phyloP scores from a whole-genome alignment of 345 rosid species.

The Gossypium anomalum region DNA sequence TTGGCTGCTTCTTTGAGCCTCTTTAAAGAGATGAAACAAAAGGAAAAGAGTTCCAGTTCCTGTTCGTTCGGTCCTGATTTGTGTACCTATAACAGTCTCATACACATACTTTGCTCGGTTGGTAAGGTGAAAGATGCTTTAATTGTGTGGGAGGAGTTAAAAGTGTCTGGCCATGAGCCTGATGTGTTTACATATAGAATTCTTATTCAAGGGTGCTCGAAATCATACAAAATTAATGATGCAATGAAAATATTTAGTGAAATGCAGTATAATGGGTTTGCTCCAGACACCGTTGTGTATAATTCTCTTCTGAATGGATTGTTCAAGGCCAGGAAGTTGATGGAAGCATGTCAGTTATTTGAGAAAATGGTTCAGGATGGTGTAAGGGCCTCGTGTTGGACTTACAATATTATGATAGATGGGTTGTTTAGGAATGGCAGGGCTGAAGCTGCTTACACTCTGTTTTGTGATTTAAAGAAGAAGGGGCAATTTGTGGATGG shows the following conservation, averaged over 20 bases:
- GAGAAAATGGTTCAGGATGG: conserved; percentile 89
- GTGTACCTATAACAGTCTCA: conserved; percentile 85
- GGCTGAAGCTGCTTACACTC: conserved; percentile 66
- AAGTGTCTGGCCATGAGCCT: conserved; percentile 79
- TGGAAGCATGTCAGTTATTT: conserved; percentile 76
- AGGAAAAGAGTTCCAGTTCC: conserved; percentile 37
- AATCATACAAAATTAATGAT: conserved; percentile 59
- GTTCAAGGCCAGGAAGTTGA: conserved; percentile 72
- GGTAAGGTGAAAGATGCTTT: conserved; percentile 80
- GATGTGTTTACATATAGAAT: conserved; percentile 67
- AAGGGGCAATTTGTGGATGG: conserved; percentile 87
- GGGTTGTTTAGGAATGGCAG: conserved; percentile 82
- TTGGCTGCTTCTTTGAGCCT: conserved; percentile 52
- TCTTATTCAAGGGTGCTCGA: conserved; percentile 74
- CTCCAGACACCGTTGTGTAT: conserved; percentile 53
- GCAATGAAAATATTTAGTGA: conserved; percentile 57
- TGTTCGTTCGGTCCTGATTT: conserved; percentile 14
- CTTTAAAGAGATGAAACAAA: conserved; percentile 75
- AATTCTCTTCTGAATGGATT: conserved; percentile 74
- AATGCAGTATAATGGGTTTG: conserved; percentile 75
- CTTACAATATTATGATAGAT: conserved; percentile 79
- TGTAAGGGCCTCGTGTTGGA: conserved; percentile 75
- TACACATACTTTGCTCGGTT: conserved; percentile 58
- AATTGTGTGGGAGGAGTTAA: conserved; percentile 68
- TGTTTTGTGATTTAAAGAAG: conserved; percentile 83